Percentiles rank a stretch among this genome's conserved stretches.
phyloP scores from a whole-genome alignment of 2,329 filamentous ascomycete genomes.

The Magnaporthiopsis incrustans region DNA sequence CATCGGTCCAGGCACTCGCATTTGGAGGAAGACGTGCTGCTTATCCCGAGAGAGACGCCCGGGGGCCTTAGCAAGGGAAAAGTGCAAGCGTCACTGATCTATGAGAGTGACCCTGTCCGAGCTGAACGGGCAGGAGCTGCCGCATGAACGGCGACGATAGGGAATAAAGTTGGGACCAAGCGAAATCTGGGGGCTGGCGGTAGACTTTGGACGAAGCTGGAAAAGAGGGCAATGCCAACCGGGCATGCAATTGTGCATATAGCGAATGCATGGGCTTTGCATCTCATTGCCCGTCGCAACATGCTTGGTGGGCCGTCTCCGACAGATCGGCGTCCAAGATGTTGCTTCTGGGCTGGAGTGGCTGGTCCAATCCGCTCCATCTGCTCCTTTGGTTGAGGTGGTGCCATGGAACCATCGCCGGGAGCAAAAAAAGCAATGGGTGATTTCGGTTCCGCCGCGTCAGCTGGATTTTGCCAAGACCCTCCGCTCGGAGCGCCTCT shows the following conservation, averaged over 20 bases:
- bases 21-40: not conserved
- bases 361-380: not conserved
- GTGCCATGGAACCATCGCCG: not conserved
- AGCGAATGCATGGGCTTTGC: not conserved
- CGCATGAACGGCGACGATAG: not conserved
- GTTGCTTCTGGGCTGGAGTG: not conserved
- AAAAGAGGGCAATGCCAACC: not conserved
- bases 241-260: not conserved
- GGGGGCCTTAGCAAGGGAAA: not conserved
- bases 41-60: not conserved
- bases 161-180: not conserved
- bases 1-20: not conserved
- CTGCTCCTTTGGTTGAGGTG: not conserved
- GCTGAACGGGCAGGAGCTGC: not conserved
- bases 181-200: too few relatives aligned
- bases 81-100: not conserved
- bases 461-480: not conserved
- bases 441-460: not conserved
- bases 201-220: not conserved
- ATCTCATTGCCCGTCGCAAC: not conserved
- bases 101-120: not conserved
- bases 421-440: not conserved
- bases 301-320: not conserved
- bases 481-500: not conserved
- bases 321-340: not conserved